Evolutionary conservation across 139 green algal species (phyloP).

Genomic region (Pleodorina starrii): DNA sequence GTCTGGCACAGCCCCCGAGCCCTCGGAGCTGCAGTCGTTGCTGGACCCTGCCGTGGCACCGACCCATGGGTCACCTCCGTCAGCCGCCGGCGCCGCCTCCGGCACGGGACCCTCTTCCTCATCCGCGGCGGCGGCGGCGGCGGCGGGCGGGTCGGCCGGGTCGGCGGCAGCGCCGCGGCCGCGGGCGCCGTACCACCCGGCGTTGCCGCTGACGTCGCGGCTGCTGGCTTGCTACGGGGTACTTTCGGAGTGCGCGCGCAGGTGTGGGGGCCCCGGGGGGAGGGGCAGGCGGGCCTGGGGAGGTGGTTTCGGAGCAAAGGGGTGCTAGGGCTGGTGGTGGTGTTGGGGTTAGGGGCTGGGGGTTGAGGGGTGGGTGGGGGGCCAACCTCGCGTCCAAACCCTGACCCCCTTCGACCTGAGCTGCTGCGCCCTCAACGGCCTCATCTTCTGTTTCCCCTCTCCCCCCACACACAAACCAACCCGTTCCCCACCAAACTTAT

Average conservation of each 20-base stretch:
- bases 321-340: too few species aligned
- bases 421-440: too few species aligned
- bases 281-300: background rate
- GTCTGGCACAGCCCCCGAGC: background rate
- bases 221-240: conserved; percentile 51
- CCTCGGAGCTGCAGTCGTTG: conserved; percentile 10
- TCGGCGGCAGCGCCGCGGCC: background rate
- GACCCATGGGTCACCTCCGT: background rate
- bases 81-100: too few species aligned
- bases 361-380: too few species aligned
- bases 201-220: conserved; percentile 19
- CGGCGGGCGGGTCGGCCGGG: background rate
- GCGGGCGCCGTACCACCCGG: conserved; percentile 5
- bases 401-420: too few species aligned
- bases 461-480: too few species aligned
- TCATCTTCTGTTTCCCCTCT: too few species aligned
- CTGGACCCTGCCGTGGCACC: background rate
- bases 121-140: background rate
- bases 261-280: background rate
- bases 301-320: background rate
- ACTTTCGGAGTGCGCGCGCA: conserved; percentile 44
- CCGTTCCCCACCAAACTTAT: too few species aligned
- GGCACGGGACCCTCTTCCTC: too few species aligned
- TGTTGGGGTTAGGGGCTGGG: too few species aligned
- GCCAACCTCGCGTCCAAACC: too few species aligned